A percentile compares a stretch with the other conserved stretches of the same genome.
Evolutionary conservation across 208 protist genomes (phyloP).

Genomic region (Leishmania gerbilli): DNA sequence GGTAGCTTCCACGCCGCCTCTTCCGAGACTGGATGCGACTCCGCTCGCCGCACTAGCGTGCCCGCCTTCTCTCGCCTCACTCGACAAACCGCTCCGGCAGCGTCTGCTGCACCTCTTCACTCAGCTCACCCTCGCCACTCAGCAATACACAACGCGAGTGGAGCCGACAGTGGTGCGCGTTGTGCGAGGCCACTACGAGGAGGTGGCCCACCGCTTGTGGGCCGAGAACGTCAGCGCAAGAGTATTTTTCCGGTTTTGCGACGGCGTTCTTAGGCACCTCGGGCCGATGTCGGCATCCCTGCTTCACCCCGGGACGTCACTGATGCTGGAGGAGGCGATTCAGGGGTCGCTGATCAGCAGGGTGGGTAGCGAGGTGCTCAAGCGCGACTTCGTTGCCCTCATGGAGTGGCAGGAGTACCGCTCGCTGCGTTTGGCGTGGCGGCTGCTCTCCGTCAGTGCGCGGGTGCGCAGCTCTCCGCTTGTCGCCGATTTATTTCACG

Average conservation of each 20-base stretch:
- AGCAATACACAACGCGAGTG: constrained; percentile 52
- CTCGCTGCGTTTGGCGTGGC: constrained; percentile 48
- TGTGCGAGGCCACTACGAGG: constrained; percentile 39
- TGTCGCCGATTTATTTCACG: constrained; percentile 27
- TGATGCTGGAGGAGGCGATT: constrained; percentile 47
- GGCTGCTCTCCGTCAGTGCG: constrained; percentile 37
- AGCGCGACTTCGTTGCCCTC: constrained; percentile 47
- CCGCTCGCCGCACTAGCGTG: constrained; percentile 12
- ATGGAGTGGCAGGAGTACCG: constrained; percentile 30
- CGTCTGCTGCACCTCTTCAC: constrained; percentile 44
- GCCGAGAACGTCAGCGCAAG: constrained; percentile 19
- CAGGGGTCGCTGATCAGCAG: constrained; percentile 42
- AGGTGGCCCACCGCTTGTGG: constrained; percentile 34
- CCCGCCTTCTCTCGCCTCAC: constrained; percentile 19
- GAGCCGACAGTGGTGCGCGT: constrained; percentile 47
- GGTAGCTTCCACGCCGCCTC: background rate
- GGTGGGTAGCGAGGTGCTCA: constrained; percentile 37
- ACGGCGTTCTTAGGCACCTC: constrained; percentile 39
- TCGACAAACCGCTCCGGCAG: constrained; percentile 18
- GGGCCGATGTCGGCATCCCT: constrained; percentile 35
- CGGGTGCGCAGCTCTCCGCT: constrained; percentile 23
- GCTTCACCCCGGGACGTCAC: constrained; percentile 41
- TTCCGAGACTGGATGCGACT: background rate
- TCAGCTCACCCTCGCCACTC: constrained; percentile 43
- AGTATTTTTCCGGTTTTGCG: constrained; percentile 45